Conservation (phyloP, 345 rosid genomes). For the Rhizophora mangle region DNA sequence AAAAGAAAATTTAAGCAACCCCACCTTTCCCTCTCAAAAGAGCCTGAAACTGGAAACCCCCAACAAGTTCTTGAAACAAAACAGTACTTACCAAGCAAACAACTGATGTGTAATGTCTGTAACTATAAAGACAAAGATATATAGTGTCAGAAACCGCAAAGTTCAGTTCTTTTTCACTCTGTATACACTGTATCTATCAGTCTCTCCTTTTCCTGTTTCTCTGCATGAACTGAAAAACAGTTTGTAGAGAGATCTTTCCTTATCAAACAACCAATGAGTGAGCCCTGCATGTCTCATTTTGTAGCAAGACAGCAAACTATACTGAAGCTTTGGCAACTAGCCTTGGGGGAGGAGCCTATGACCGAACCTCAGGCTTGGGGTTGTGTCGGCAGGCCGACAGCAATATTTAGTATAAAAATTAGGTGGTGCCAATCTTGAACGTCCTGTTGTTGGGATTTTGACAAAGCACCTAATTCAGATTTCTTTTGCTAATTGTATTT, state of each 20-base stretch:
- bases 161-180: not conserved
- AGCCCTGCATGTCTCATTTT: constrained; percentile 8
- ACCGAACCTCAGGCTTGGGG: constrained; percentile 12
- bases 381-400: constrained; percentile 20
- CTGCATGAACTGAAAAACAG: constrained; percentile 12
- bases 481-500: not conserved
- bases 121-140: not conserved
- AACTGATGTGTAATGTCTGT: not conserved
- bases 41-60: not conserved
- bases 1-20: not conserved
- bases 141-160: not conserved
- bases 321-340: not conserved
- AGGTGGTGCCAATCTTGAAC: constrained; percentile 8
- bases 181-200: not conserved
- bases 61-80: constrained; percentile 6
- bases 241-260: not conserved
- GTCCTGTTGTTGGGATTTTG: not conserved
- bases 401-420: not conserved
- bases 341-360: constrained; percentile 3
- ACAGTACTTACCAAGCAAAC: no score
- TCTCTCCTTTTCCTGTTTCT: not conserved
- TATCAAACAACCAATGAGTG: constrained; percentile 1
- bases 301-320: not conserved
- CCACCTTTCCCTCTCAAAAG: not conserved
- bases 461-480: constrained; percentile 20